Evolutionary conservation across 495 filamentous ascomycete species (phyloP).

Genomic region (Daldinia caldariorum): DNA sequence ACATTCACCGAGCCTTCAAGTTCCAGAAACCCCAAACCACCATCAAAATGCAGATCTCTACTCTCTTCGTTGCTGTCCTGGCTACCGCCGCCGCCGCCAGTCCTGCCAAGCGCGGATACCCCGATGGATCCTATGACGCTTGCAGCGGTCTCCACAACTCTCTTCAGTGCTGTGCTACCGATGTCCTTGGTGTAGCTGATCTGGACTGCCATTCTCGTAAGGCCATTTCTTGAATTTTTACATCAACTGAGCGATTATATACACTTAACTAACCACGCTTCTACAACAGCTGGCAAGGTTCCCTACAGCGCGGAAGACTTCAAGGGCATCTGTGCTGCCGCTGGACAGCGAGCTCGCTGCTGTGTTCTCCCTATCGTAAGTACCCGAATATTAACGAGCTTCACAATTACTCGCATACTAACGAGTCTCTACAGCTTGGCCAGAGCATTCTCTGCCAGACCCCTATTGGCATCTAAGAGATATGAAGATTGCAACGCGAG

Average conservation of each 20-base stretch:
- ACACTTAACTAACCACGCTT: conserved; percentile 20
- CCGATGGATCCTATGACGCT: conserved; percentile 23
- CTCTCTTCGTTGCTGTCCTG: conserved; percentile 49
- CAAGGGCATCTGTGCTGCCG: conserved; percentile 22
- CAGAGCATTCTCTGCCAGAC: conserved; percentile 45
- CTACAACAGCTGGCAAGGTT: conserved; percentile 20
- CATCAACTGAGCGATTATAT: neutral
- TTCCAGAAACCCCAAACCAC: conserved; percentile 37
- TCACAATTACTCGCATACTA: conserved; percentile 5
- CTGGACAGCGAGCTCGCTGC: conserved; percentile 45
- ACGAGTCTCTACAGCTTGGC: conserved; percentile 27
- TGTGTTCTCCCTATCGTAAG: conserved; percentile 48
- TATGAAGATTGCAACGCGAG: neutral
- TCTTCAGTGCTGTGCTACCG: conserved; percentile 57
- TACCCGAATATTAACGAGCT: neutral
- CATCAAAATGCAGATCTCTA: conserved; percentile 54
- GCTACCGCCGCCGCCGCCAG: conserved; percentile 49
- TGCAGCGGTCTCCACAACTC: conserved; percentile 43
- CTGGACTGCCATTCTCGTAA: conserved; percentile 58
- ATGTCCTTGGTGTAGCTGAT: conserved; percentile 59
- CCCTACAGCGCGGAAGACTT: conserved; percentile 34
- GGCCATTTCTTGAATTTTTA: conserved; percentile 16
- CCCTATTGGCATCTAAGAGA: conserved; percentile 36
- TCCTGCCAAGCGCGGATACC: conserved; percentile 38
- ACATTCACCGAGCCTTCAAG: conserved; percentile 39